These are phyloP conservation scores for Aspergillus nidulans DNA, from an alignment of 495 filamentous ascomycete species.

Conservation along the genomic window DNA sequence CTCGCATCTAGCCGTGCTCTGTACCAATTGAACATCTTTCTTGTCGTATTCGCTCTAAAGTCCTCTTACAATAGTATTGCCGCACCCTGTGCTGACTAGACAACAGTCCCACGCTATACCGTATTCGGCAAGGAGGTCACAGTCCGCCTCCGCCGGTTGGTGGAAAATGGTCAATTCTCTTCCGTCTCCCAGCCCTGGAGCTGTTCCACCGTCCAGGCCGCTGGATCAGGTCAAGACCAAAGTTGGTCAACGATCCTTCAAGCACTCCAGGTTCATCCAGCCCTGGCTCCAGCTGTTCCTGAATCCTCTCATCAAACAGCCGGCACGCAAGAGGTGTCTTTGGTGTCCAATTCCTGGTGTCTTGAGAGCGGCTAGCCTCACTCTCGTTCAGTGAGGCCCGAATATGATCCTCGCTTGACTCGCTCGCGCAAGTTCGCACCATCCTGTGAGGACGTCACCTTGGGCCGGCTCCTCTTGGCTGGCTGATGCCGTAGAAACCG, in stretches of 20 bases:
- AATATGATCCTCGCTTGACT: background rate
- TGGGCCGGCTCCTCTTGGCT: slow-evolving; percentile 13
- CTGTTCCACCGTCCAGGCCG: background rate
- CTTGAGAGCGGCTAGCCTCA: background rate
- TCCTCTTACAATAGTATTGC: no score
- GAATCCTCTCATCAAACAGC: background rate
- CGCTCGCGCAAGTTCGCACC: no score
- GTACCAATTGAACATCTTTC: background rate
- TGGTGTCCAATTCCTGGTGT: background rate
- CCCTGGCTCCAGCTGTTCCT: background rate
- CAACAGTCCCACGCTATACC: background rate
- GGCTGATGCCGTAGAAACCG: slow-evolving; percentile 15
- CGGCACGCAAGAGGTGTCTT: background rate
- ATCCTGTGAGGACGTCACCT: no score
- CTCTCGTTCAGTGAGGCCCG: background rate
- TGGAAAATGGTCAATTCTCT: slow-evolving; percentile 1
- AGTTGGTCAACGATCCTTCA: no score
- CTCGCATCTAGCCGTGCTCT: background rate
- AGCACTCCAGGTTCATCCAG: background rate
- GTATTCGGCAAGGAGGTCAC: slow-evolving; percentile 12
- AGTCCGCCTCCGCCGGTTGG: slow-evolving; percentile 10
- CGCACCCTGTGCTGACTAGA: background rate
- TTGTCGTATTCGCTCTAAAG: background rate
- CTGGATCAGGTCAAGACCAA: no score
- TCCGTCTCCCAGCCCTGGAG: slow-evolving; percentile 5